Base-by-base conservation (phyloP, 1,284 basidiomycete species). In the Neotropicomus parvogracilis region DNA sequence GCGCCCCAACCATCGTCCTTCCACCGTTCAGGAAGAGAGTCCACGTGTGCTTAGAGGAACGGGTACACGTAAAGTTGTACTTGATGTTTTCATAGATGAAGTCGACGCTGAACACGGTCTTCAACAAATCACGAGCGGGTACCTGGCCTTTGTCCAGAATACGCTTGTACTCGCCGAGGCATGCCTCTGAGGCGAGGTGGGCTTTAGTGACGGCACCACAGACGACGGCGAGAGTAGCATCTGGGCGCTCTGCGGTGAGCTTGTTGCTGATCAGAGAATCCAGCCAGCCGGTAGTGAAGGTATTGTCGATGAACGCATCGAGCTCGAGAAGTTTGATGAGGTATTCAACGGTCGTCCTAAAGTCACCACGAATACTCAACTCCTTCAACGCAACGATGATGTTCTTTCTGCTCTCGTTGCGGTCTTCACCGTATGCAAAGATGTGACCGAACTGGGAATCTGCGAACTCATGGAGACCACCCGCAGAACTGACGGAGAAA, bases 371-470 rank as follows among this genome's bases (percentile, higher is more conserved):
- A 66, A 99, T 99, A 66, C 91, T 95, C 53, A 99, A 75, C 70
- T 99, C 97, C 76, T 99, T 99, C 61, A 99, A 77, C 14, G 97
- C 95, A 61, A 99, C 90, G 56, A 99, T 95, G 95, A 99, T 99
- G 68, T 98, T 97, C 79, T 99, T 99, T 62, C 97, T 75, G 61
- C 90, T 91, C 71, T 99, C 95, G 54, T 83, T 78, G 59, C 97
- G 90, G 68, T 99, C 95, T 69, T 95, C 90, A 49, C 97, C 97
- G 65, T 98, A 99, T 26, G 97, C 95, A 63, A 99, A 99, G 66
- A 99, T 97, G 69, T 99, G 97, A 47, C 97, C 97, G 66, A 99
- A 99, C 63, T 98, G 92, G 21, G 92, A 97, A 69, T 97, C 94
- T 45, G 97, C 97, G 63, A 95, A 99, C 72, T 99, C 95, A 74